Conservation (phyloP, 495 filamentous ascomycete genomes). For the Neurospora cerealis region DNA sequence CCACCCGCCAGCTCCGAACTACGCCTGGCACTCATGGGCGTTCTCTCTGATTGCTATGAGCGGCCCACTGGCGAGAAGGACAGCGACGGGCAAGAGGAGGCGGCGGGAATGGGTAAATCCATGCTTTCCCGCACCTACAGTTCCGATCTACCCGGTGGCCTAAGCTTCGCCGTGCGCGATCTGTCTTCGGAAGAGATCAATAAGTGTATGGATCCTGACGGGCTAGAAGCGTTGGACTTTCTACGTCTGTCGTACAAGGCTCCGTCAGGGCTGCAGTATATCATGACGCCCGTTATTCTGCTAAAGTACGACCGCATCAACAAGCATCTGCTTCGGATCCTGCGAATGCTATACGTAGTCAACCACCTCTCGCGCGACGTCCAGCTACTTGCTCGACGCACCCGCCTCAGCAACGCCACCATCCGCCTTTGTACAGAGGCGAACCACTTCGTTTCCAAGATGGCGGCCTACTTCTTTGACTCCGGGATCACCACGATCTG, state of each 20-base stretch:
- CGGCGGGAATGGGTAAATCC: neutral
- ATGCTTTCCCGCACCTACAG: slow-evolving; percentile 17
- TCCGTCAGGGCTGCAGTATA: slow-evolving; percentile 56
- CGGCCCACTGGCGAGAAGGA: slow-evolving; percentile 4
- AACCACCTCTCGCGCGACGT: slow-evolving; percentile 53
- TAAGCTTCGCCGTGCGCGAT: slow-evolving; percentile 83
- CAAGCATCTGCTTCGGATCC: slow-evolving; percentile 61
- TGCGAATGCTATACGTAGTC: slow-evolving; percentile 72
- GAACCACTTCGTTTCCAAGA: slow-evolving; percentile 60
- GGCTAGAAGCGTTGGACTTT: slow-evolving; percentile 83
- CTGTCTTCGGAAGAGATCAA: slow-evolving; percentile 65
- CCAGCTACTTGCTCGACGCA: slow-evolving; percentile 3
- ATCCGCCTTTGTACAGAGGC: slow-evolving; percentile 64
- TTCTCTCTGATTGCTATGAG: slow-evolving; percentile 66
- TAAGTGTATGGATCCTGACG: slow-evolving; percentile 65
- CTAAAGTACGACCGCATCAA: slow-evolving; percentile 78
- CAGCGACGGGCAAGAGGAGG: neutral
- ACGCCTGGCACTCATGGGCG: slow-evolving; percentile 74
- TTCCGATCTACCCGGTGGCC: slow-evolving; percentile 61
- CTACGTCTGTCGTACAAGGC: slow-evolving; percentile 77
- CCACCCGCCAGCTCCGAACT: slow-evolving; percentile 90
- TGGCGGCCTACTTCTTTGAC: slow-evolving; percentile 69
- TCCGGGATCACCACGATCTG: slow-evolving; percentile 62
- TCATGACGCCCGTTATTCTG: slow-evolving; percentile 60
- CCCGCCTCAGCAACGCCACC: slow-evolving; percentile 28